These are phyloP conservation scores for Yamadazyma takamatsuzukensis DNA, from an alignment of 805 yeast species.

Conservation along the genomic window DNA sequence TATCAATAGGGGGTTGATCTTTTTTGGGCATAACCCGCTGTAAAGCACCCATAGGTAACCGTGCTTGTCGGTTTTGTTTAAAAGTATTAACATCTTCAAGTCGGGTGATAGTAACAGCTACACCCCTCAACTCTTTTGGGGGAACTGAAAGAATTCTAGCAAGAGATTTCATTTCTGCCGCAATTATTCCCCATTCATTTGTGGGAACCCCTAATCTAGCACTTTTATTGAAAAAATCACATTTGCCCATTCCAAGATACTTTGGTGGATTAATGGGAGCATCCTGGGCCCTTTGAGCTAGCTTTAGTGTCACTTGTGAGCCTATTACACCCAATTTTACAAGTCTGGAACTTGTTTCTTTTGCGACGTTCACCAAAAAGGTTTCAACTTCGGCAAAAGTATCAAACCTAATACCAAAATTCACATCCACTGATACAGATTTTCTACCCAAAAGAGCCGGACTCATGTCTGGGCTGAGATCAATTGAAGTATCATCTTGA, in stretches of 20 bases:
- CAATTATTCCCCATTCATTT: slow-evolving; percentile 55
- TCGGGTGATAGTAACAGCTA: slow-evolving; percentile 66
- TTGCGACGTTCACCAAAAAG: slow-evolving; percentile 56
- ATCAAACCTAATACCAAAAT: slow-evolving; percentile 84
- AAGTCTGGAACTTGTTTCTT: slow-evolving; percentile 58
- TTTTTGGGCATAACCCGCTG: not conserved
- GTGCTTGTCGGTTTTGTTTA: slow-evolving; percentile 20
- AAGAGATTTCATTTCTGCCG: slow-evolving; percentile 55
- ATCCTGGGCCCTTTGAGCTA: slow-evolving; percentile 58
- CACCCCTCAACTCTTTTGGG: slow-evolving; percentile 70
- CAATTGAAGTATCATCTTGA: slow-evolving; percentile 58
- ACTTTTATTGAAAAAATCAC: slow-evolving; percentile 61
- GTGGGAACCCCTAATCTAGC: slow-evolving; percentile 60
- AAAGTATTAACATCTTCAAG: slow-evolving; percentile 39
- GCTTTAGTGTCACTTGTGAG: slow-evolving; percentile 56
- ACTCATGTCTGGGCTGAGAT: slow-evolving; percentile 45
- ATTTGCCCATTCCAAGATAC: slow-evolving; percentile 78
- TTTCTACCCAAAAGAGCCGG: slow-evolving; percentile 50
- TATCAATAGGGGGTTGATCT: slow-evolving; percentile 3
- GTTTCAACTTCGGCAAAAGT: slow-evolving; percentile 55
- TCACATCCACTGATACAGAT: slow-evolving; percentile 81
- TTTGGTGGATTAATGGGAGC: slow-evolving; percentile 80
- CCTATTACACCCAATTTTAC: slow-evolving; percentile 46
- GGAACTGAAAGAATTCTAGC: slow-evolving; percentile 56
- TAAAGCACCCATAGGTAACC: slow-evolving; percentile 15